phyloP scores from a whole-genome alignment of 768 basidiomycete genomes.

The Agrocybe chaxingu region DNA sequence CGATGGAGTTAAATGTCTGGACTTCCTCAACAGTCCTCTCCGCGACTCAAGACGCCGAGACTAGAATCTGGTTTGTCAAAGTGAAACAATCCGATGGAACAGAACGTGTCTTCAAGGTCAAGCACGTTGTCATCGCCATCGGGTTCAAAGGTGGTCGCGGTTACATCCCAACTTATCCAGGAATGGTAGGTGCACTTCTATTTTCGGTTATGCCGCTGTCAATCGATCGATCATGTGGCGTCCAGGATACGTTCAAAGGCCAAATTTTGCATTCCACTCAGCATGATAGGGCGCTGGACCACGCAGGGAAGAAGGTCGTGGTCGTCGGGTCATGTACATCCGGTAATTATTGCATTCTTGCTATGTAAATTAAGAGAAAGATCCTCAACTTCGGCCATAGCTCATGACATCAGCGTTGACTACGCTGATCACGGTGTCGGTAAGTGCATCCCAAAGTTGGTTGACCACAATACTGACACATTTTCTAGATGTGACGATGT shows the following conservation, averaged over 20 bases:
- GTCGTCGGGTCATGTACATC: constrained; percentile 70
- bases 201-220: background rate
- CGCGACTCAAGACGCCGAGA: constrained; percentile 29
- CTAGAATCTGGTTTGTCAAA: constrained; percentile 38
- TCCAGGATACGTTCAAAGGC: constrained; percentile 61
- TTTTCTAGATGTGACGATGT: constrained; percentile 50
- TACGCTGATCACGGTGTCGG: constrained; percentile 42
- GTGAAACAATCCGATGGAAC: constrained; percentile 32
- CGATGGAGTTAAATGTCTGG: constrained; percentile 52
- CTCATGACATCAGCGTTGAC: constrained; percentile 44
- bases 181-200: constrained; percentile 30
- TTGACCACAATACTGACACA: too few species aligned
- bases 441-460: constrained; percentile 8
- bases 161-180: constrained; percentile 42
- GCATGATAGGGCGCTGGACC: constrained; percentile 54
- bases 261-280: constrained; percentile 55
- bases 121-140: constrained; percentile 49
- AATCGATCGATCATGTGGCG: background rate
- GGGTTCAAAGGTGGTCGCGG: constrained; percentile 49
- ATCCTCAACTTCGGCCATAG: constrained; percentile 17
- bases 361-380: background rate
- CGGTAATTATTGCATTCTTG: constrained; percentile 17
- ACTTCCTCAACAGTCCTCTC: constrained; percentile 31
- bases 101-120: constrained; percentile 38
- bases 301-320: constrained; percentile 66